phyloP scores from a whole-genome alignment of 2,329 filamentous ascomycete genomes.

The Colletotrichum viniferum region DNA sequence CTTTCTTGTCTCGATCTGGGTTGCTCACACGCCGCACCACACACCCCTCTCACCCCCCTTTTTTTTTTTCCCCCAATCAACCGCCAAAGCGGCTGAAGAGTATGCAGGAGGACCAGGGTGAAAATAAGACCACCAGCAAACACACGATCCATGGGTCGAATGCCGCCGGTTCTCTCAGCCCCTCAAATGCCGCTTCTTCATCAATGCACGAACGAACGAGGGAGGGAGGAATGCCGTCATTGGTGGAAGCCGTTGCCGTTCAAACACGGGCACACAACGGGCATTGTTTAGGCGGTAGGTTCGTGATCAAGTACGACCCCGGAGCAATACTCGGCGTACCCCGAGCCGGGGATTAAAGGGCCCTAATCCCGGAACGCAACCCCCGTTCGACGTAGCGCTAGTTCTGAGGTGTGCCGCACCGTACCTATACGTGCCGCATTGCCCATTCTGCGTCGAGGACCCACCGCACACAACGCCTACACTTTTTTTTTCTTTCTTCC shows the following conservation, averaged over 20 bases:
- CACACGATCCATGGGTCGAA: neutral
- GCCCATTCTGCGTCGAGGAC: neutral
- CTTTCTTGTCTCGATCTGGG: neutral
- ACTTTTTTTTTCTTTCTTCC: neutral
- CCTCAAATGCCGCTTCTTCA: neutral
- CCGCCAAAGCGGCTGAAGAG: neutral
- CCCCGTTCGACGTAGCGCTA: neutral
- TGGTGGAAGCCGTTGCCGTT: neutral
- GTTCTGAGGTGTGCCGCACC: neutral
- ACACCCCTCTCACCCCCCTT: neutral
- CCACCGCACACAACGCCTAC: neutral
- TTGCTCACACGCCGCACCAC: neutral
- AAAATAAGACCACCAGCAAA: neutral
- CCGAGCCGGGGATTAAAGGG: constrained; percentile 2
- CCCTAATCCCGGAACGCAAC: constrained; percentile 2
- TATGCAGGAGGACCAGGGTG: neutral
- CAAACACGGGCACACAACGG: neutral
- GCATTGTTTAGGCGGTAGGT: neutral
- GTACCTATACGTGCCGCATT: neutral
- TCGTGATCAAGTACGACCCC: neutral
- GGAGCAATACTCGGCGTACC: neutral
- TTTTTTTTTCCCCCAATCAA: neutral
- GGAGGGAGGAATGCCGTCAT: neutral
- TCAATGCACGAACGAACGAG: neutral
- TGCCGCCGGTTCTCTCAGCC: neutral